Base-by-base conservation (phyloP, 2,329 filamentous ascomycete species). In the Cercospora janseana region DNA sequence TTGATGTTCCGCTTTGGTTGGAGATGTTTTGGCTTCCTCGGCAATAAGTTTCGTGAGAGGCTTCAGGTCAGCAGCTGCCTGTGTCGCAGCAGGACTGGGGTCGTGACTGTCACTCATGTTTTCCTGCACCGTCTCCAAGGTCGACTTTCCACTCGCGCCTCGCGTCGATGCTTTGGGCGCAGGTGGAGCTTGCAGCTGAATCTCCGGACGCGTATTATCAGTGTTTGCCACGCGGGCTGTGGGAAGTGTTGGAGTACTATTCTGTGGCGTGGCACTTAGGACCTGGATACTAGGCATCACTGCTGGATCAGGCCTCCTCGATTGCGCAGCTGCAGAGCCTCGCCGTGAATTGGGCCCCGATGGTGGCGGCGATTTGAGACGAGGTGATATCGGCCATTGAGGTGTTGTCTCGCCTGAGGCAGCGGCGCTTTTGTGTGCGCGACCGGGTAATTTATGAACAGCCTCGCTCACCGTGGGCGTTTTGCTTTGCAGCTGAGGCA, bases 111-210 rank as follows among this genome's bases (percentile, higher is more conserved):
- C 65, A 2, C 48, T 34, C 40, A 52, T 64, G 29, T 62, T 65
- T 45, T 69, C 66, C 45, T 95, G 87, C 12, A 97, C 92, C 0
- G 93, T 96, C 71, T 95, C 92, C 50, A 96, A 81, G 41, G 84
- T 79, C 44, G 77, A 79, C 46, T 65, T 66, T 29, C 65, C 65
- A 51, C 66, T 68, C 16, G 66, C 62, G 28, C 67, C 67, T 56
- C 67, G 60, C n/a, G 68, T 62, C 9, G 69, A 63, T 10, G 61
- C 65, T 57, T 75, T 75, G 40, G 69, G 65, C 49, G 62, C 66
- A 50, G 65, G 51, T 18, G 58, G 57, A 29, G 61, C 46, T 52
- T 65, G 63, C 23, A 67, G 54, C 46, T 71, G 68, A 46, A 70
- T 65, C 13, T 72, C 70, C 23, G 62, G 57, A 46, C 70, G 70